Evolutionary conservation across 805 yeast species (phyloP), one percentile per base, ranked within the genome.

Genomic region (Myxozyma neotropica): DNA sequence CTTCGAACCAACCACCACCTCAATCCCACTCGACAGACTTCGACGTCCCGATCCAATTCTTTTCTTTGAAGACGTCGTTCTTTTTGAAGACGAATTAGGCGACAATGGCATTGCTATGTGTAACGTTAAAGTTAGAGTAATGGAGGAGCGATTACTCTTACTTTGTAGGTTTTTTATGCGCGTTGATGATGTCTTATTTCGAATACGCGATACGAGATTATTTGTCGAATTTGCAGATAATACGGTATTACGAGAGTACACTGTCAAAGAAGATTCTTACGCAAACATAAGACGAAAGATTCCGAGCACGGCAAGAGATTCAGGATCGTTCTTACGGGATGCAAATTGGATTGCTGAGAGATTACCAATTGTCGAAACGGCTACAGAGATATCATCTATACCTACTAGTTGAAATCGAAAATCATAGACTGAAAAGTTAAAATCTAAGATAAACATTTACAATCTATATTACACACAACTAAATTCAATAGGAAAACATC

Each of bases 1-100:
- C n/a, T 67, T 64, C 36, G 73, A 72, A 39, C 71, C 71, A 35
- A 67, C 73, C 23, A 74, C 73, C 5, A 68, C 67, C 13, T 68
- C 68, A 33, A 82, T 93, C 12, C 99, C 99, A 0, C 67, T 89
- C 19, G 83, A 84, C 13, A 84, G 85, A 70, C 77, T 94, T 40
- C 77, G 83, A 36, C 77, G 79, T 58, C 90, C 87, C 5, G 96
- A 90, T 68, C 96, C 96, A 1, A 94, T 94, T 45, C 70, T 90
- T 55, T 91, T 89, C 72, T 94, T 83, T 70, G 97, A 91, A 70
- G 97, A 93, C 68, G 83, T 90, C 77, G 83, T 89, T 5, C 76
- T 94, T 33, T 94, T 83, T 71, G 99, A 94, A 71, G 99, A 94
- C 70, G 99, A 94, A 72, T 77, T 94, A 56, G 98, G 96, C 3